Conservation (phyloP, 2,329 filamentous ascomycete species). For the Alternaria consortialis region DNA sequence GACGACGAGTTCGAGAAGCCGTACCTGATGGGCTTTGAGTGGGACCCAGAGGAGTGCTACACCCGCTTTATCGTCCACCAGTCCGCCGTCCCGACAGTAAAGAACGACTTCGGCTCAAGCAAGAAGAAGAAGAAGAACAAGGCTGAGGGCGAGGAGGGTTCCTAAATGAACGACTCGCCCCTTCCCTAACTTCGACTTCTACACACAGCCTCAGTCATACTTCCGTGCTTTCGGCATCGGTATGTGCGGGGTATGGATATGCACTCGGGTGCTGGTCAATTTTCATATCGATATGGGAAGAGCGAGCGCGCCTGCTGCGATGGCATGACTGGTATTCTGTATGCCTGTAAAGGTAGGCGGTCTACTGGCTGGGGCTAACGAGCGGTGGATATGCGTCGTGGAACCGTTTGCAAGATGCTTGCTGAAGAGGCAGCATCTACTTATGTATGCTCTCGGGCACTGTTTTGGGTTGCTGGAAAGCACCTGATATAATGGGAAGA, state of each 20-base stretch:
- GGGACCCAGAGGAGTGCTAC: slow-evolving; percentile 93
- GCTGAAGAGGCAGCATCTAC: slow-evolving; percentile 30
- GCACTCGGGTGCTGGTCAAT: slow-evolving; percentile 39
- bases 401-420: slow-evolving; percentile 30
- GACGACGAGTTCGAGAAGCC: slow-evolving; percentile 91
- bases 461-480: slow-evolving; percentile 32
- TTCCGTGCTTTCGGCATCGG: slow-evolving; percentile 32
- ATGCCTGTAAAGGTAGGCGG: slow-evolving; percentile 26
- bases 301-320: slow-evolving; percentile 40
- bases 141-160: slow-evolving; percentile 33
- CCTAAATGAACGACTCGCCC: slow-evolving; percentile 51
- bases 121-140: slow-evolving; percentile 54
- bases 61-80: slow-evolving; percentile 87
- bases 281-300: slow-evolving; percentile 46
- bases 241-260: slow-evolving; percentile 33
- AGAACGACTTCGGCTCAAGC: slow-evolving; percentile 56
- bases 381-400: slow-evolving; percentile 29
- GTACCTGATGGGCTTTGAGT: slow-evolving; percentile 93
- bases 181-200: slow-evolving; percentile 45
- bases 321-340: slow-evolving; percentile 22
- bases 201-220: slow-evolving; percentile 35
- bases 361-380: slow-evolving; percentile 23
- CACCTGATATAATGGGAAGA: slow-evolving; percentile 34
- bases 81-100: slow-evolving; percentile 65
- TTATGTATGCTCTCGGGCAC: slow-evolving; percentile 38